Evolutionary conservation across 495 filamentous ascomycete genomes (phyloP).

Genomic region (Neurospora sp.): DNA sequence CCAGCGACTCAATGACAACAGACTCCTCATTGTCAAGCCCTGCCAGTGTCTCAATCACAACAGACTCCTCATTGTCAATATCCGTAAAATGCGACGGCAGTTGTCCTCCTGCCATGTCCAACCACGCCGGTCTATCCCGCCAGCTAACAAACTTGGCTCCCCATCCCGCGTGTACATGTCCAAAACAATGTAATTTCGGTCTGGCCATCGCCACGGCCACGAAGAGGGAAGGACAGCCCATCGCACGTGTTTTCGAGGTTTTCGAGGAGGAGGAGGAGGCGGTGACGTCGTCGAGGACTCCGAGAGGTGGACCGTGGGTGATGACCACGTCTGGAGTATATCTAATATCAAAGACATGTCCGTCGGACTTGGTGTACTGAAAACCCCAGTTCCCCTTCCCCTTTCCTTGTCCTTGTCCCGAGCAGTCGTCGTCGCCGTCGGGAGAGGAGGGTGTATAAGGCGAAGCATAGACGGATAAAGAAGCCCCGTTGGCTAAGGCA

Average conservation of each 20-base stretch:
- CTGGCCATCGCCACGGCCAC: background rate
- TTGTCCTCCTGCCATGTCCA: background rate
- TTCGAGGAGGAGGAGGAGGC: background rate
- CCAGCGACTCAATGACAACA: background rate
- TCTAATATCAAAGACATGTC: background rate
- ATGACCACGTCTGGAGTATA: background rate
- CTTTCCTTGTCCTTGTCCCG: background rate
- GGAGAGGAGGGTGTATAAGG: slow-evolving; percentile 59
- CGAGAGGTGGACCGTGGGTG: background rate
- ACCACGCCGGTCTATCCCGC: background rate
- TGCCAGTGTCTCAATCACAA: background rate
- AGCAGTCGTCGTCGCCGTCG: slow-evolving; percentile 13
- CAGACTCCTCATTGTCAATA: background rate
- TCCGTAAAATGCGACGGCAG: background rate
- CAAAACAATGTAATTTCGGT: background rate
- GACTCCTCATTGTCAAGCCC: background rate
- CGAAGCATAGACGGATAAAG: slow-evolving; percentile 55
- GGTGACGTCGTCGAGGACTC: background rate
- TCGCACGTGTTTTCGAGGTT: too few species aligned
- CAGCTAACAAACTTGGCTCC: background rate
- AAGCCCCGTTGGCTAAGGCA: slow-evolving; percentile 44
- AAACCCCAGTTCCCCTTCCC: background rate
- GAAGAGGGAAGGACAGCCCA: background rate
- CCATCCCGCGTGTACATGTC: background rate
- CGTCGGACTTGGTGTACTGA: slow-evolving; percentile 8